Percentiles rank a stretch among this genome's conserved stretches.
Conservation (phyloP, 164 flowering plant species). For the Vitis labrusca region DNA sequence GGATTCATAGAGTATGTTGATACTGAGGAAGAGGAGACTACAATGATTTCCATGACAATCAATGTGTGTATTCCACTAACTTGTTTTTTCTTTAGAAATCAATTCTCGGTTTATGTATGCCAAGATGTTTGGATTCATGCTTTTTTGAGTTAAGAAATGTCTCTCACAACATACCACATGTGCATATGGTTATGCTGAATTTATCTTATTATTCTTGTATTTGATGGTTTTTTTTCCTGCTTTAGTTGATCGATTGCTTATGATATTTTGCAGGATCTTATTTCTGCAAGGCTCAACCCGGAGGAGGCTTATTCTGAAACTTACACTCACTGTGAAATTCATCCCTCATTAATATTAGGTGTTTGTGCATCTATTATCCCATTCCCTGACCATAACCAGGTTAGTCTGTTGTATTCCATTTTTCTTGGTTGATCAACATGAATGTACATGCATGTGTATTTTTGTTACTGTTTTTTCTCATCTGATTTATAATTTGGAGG, state of each 20-base stretch:
- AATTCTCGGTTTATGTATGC: no score
- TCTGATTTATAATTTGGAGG: neutral
- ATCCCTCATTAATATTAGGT: constrained; percentile 94
- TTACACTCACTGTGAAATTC: constrained; percentile 98
- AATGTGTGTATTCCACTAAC: no score
- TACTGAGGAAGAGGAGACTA: constrained; percentile 98
- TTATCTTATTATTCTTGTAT: no score
- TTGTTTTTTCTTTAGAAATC: no score
- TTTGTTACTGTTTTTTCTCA: no score
- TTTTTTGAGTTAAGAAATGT: no score
- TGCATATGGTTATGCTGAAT: no score
- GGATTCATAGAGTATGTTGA: constrained; percentile 94
- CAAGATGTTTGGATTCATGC: no score
- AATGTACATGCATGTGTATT: neutral
- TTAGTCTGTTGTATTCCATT: constrained; percentile 11
- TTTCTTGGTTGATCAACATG: no score
- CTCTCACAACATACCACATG: no score
- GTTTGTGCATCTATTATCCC: constrained; percentile 99
- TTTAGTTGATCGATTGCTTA: no score
- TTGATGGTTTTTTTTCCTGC: no score
- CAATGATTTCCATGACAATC: constrained; percentile 95
- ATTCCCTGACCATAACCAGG: constrained; percentile 99
- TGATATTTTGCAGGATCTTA: constrained; percentile 55
- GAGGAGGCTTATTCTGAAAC: constrained; percentile 83
- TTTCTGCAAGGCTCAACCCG: constrained; percentile 59